Conservation (phyloP, 352 stramenopile genomes). For the Phytophthora palmivora region DNA sequence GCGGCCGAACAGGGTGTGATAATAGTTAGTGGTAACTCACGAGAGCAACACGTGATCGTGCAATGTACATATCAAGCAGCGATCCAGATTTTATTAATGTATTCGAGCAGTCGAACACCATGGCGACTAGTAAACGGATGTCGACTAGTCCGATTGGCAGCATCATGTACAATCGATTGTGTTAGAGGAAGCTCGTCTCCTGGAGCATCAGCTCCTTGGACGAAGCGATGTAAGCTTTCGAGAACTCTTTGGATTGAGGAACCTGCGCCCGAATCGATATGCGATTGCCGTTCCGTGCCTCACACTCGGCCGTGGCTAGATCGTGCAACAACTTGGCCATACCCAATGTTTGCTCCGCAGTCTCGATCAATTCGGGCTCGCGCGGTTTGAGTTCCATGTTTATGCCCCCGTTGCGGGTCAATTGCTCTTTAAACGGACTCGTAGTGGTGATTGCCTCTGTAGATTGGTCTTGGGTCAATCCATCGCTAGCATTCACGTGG, state of each 20-base stretch:
- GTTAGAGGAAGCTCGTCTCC: conserved; percentile 52
- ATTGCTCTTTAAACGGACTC: conserved; percentile 64
- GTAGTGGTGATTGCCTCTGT: conserved; percentile 24
- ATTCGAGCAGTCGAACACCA: conserved; percentile 23
- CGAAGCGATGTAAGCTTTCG: conserved; percentile 67
- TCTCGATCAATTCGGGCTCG: conserved; percentile 59
- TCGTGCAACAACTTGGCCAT: conserved; percentile 85
- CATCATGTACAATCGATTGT: conserved; percentile 3
- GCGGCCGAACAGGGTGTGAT: conserved; percentile 15
- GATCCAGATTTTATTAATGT: conserved; percentile 5
- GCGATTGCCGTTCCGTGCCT: conserved; percentile 66
- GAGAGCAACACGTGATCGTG: conserved; percentile 29
- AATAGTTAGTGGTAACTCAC: conserved; percentile 40
- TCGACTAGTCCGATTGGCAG: too few species aligned
- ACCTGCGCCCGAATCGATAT: conserved; percentile 62
- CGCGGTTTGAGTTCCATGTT: conserved; percentile 50
- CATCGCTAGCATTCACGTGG: conserved; percentile 50
- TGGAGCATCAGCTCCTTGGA: conserved; percentile 77
- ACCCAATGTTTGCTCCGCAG: conserved; percentile 71
- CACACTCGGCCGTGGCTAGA: conserved; percentile 68
- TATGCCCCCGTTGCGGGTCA: conserved; percentile 57
- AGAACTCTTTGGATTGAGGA: conserved; percentile 68
- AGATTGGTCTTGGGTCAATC: conserved; percentile 25
- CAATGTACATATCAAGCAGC: conserved; percentile 23
- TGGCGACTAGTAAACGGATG: not conserved